Conservation (phyloP, 192 early-diverging fungal species). For the Mortierella hygrophila region DNA sequence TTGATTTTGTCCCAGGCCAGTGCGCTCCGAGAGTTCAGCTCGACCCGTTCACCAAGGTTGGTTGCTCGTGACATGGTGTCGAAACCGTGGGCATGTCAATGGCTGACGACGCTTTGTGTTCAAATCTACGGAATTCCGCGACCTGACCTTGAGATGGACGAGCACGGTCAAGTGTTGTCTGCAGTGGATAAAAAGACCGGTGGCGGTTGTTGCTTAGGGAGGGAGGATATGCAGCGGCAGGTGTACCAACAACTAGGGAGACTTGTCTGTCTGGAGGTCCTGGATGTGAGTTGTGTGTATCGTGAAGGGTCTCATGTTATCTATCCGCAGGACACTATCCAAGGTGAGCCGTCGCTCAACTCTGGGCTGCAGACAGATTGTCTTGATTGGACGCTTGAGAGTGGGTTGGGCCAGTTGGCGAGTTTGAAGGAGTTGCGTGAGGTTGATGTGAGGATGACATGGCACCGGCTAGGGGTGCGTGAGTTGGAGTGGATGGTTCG, state of each 20-base stretch:
- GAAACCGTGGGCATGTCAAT: background rate
- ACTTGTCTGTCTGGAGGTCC: background rate
- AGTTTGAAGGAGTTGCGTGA: background rate
- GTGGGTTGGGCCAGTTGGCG: background rate
- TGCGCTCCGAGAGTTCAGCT: constrained; percentile 1
- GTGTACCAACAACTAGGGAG: background rate
- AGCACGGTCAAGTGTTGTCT: background rate
- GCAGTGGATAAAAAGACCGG: background rate
- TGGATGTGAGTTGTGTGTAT: background rate
- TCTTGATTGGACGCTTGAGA: constrained; percentile 1
- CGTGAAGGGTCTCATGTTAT: background rate
- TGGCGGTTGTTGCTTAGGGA: background rate
- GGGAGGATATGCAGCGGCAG: background rate
- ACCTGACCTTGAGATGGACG: background rate
- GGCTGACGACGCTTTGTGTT: background rate
- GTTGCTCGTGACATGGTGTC: background rate
- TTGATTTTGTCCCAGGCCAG: background rate
- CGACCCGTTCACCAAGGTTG: background rate
- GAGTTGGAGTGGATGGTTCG: background rate
- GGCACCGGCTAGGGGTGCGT: background rate
- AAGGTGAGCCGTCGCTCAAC: background rate
- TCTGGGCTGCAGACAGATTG: background rate
- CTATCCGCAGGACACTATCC: background rate
- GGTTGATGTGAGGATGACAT: background rate
- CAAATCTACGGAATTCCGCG: background rate